Evolutionary conservation across 2,329 filamentous ascomycete species (phyloP), one percentile per base, ranked within the genome.

Genomic region (Trichophyton schoenleinii): DNA sequence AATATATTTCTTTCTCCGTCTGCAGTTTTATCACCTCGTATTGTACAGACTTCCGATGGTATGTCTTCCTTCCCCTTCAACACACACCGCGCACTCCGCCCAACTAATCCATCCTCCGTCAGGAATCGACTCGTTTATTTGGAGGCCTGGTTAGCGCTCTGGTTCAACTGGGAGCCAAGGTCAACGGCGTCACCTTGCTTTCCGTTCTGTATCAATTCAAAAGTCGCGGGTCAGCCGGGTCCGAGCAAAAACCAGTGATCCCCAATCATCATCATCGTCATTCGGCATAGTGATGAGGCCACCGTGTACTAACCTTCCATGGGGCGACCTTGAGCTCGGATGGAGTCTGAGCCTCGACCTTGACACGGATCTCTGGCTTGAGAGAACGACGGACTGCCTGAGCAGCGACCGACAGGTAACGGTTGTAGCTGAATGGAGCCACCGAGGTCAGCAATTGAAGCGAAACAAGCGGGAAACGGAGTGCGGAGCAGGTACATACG

Each of bases 341-440:
- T 78, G 91, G 85, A 73, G 91, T 91, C 75, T 94, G 86, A 74
- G 89, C 87, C 84, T 97, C 94, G 67, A 91, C 91, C 68, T 76
- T 76, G 68, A 96, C 77, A 80, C 94, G 86, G 81, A 91, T 87
- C 63, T 94, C 89, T 74, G 99, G 94, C 84, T 97, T 96, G 77
- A 99, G 83, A 76, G 91, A 95, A 77, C 90, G 88, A 81, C 95
- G 94, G 77, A 99, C 89, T 74, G 89, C 88, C 78, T 91, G 91
- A 78, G 91, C 86, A 73, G 94, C 91, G 80, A 99, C 85, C 74
- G 91, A 86, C 75, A 99, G 87, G 87, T 96, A 97, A 81, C 91
- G 94, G 87, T 99, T 99, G 89, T 99, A 99, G 81, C 94, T 99
- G 77, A 74, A 69, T 38, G 62, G 57, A 59, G 52, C 60, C 61